These are phyloP conservation scores for Aspergillus sp. DNA, from an alignment of 2,329 filamentous ascomycete genomes.

Conservation along the genomic window DNA sequence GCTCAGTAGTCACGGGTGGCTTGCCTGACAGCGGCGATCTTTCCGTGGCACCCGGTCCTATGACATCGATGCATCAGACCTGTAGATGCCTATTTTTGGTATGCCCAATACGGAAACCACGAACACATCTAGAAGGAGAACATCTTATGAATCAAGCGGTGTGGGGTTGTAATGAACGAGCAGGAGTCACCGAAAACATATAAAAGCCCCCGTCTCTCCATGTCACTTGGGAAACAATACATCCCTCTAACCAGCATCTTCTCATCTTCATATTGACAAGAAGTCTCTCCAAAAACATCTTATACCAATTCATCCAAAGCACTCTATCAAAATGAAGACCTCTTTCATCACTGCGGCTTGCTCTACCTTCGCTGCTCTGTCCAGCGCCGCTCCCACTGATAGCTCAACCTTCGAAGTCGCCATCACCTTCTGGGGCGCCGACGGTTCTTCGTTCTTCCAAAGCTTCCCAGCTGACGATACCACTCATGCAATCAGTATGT, in stretches of 20 bases:
- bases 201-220: neutral
- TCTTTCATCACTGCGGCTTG: neutral
- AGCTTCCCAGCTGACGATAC: neutral
- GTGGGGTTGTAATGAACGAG: neutral
- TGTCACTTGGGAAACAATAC: neutral
- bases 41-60: neutral
- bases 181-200: neutral
- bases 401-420: neutral
- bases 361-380: neutral
- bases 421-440: neutral
- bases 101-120: neutral
- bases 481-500: neutral
- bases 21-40: neutral
- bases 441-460: neutral
- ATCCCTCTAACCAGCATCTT: neutral
- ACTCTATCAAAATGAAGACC: neutral
- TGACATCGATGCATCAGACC: neutral
- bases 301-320: too few species aligned
- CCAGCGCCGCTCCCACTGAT: neutral
- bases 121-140: neutral
- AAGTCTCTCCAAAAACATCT: neutral
- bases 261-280: neutral
- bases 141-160: neutral
- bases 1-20: neutral
- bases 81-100: neutral